Conservation (phyloP, 306 rosid species). For the Glycine tomentella region DNA sequence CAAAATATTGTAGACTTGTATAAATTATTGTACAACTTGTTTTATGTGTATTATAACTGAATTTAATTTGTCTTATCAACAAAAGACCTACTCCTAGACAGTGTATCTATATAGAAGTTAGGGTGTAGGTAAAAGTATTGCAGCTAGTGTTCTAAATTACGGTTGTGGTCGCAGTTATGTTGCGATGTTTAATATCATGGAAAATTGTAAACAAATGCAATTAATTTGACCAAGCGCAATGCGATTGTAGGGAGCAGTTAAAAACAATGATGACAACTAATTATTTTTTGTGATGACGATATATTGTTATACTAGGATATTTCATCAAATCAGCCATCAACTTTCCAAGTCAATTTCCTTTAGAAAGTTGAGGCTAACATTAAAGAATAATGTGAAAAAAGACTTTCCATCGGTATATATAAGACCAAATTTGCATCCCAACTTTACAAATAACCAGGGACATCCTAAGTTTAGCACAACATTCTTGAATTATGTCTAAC, state of each 20-base stretch:
- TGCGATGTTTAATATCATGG: neutral
- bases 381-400: constrained; percentile 20
- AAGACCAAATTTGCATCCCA: neutral
- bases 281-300: neutral
- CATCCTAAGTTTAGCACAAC: constrained; percentile 5
- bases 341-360: constrained; percentile 22
- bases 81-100: no score
- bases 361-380: neutral
- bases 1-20: no score
- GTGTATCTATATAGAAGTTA: neutral
- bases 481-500: constrained; percentile 44
- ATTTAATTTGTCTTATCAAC: no score
- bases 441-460: constrained; percentile 35
- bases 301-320: neutral
- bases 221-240: neutral
- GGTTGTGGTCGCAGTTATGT: neutral
- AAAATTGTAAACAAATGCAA: neutral
- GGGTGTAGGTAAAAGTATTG: neutral
- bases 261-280: no score
- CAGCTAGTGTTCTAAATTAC: no score
- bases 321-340: neutral
- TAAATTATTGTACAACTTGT: no score
- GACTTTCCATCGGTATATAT: constrained; percentile 6
- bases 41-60: no score
- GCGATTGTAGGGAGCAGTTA: neutral